Evolutionary conservation across 2,329 filamentous ascomycete species (phyloP), one percentile per base, ranked within the genome.

Genomic region (Aspergillus quadrilineatus): DNA sequence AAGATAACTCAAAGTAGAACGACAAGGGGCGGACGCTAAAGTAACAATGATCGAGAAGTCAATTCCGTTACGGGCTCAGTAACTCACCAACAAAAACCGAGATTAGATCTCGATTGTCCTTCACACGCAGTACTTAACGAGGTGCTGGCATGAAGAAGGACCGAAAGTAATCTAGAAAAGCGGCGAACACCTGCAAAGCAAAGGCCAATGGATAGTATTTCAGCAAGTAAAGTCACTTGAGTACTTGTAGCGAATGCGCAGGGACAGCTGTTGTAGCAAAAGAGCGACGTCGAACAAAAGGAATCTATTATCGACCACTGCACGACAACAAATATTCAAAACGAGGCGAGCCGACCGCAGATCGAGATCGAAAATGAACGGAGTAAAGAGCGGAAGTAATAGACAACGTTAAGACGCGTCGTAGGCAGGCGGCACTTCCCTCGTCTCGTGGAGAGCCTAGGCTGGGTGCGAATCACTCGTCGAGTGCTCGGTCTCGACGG

Each of bases 171-270:
- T 17, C 9, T 8, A 36, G 12, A 50, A 49, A 30, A 39, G 52
- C 34, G 26, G 34, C 36, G 14, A 17, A 49, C 46, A 15, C 15
- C 36, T 15, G 28, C 26, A 7, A 37, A 9, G 32, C 17, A 6
- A 45, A 51, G 5, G 34, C 50, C 4, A 44, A 43, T 36, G 29
- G 10, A n/a, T n/a, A 4, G 39, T 43, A 52, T 34, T 32, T 50
- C 63, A 61, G 48, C 61, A 69, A 54, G 63, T 67, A 51, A 64
- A 67, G 43, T 47, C 44, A 37, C 42, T 39, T 39, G 41, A 12
- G 45, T 32, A 52, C 41, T 28, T 46, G 37, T 48, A 57, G 12
- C 14, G 34, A 37, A 53, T 55, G 55, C 56, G 55, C 55, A 55
- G 53, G 43, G 44, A 32, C 34, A 44, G 45, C 42, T 28, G 9